Evolutionary conservation across 2,329 filamentous ascomycete genomes (phyloP).

Genomic region (Scedosporium boydii): DNA sequence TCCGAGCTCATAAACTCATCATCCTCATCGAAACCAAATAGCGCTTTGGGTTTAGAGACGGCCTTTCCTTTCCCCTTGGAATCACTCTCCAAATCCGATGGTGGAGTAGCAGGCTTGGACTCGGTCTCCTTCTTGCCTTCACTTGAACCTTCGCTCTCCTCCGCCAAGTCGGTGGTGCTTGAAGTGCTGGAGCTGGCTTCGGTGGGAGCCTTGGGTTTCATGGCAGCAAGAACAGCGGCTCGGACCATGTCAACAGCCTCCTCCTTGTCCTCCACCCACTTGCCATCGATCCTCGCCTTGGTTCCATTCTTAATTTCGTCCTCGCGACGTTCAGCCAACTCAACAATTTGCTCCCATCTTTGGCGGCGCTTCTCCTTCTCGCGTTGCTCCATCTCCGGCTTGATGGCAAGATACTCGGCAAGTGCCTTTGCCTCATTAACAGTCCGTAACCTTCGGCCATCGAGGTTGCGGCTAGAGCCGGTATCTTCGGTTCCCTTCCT

Average conservation of each 20-base stretch:
- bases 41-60: constrained; percentile 33
- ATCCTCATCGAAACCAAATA: constrained; percentile 73
- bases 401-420: constrained; percentile 88
- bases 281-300: constrained; percentile 66
- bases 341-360: constrained; percentile 82
- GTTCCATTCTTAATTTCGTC: constrained; percentile 71
- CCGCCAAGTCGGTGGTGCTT: constrained; percentile 18
- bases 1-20: constrained; percentile 65
- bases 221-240: constrained; percentile 61
- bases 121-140: constrained; percentile 29
- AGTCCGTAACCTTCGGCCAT: constrained; percentile 80
- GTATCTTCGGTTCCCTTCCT: constrained; percentile 85
- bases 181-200: constrained; percentile 48
- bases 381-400: constrained; percentile 93
- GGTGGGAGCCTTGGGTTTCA: constrained; percentile 54
- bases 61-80: constrained; percentile 25
- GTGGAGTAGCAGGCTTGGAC: constrained; percentile 40
- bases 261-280: constrained; percentile 94
- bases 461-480: constrained; percentile 85
- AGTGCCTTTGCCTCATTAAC: constrained; percentile 92
- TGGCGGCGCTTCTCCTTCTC: constrained; percentile 80
- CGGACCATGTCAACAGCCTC: constrained; percentile 77
- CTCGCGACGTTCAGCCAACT: constrained; percentile 71
- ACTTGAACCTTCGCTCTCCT: constrained; percentile 18
- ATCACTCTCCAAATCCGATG: constrained; percentile 28